Base-by-base conservation (phyloP, 192 early-diverging fungal species). In the Podila horticola region DNA sequence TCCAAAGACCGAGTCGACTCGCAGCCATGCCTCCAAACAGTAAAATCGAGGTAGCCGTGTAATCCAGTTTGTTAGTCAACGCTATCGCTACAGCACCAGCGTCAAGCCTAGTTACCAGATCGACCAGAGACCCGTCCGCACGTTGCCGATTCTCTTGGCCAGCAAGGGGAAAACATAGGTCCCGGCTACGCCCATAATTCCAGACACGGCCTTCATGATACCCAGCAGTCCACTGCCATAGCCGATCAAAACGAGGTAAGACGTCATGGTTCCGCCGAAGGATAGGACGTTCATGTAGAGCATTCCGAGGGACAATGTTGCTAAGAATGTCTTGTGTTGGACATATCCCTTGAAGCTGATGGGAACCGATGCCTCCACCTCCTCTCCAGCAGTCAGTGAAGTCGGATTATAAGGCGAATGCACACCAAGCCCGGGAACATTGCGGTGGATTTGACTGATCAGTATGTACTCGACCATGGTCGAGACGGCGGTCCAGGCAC, bases 1-100 rank as follows among this genome's bases (percentile, higher is more conserved):
- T 49, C 74, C 74, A 83, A 0, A 83, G 58, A 5, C 82, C 82
- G 0, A 83, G 26, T 12, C 82, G 65, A 65, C 82, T 83, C 8
- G 64, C 28, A 19, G 82, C 65, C 74, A 83, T 77, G 19, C 82
- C 74, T 29, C 66, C 75, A 55, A 83, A 83, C 9, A 83, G 34
- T 8, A 83, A 29, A 17, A 77, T 52, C 9, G 69, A 64, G 0
- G 57, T 60, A 8, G 29, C 60, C 7, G 33, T 69, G 24, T 41
- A 3, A 19, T 70, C 69, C 9, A 62, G 12, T 19, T 62, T 57
- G 38, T 72, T 69, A 48, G 34, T 60, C 33, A 83, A 30, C 10
- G 71, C 71, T 0, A 77, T 1, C 15, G 66, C 49, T 0, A 83
- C 82, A 0, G 49, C 0, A 26, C 24, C 1, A 83, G 67, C 0